A percentile compares a stretch with the other conserved stretches of the same genome.
Conservation (phyloP, 495 filamentous ascomycete species). For the Articulospora tetracladia region DNA sequence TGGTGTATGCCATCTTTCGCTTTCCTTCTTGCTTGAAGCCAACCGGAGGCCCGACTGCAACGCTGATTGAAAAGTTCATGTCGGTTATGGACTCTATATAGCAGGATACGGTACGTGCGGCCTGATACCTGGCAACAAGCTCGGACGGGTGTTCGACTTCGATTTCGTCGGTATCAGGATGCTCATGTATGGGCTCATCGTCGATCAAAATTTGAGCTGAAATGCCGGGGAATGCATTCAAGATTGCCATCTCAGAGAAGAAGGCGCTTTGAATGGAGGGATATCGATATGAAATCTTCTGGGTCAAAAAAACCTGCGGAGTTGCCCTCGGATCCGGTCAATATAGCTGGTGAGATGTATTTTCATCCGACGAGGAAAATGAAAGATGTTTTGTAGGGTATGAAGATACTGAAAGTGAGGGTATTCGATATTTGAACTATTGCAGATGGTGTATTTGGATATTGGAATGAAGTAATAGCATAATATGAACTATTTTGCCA, state of each 20-base stretch:
- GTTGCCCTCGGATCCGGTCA: no score
- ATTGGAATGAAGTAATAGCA: no score
- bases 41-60: not conserved
- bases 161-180: not conserved
- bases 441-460: no score
- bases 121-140: not conserved
- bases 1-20: conserved; percentile 5
- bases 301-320: not conserved
- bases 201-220: not conserved
- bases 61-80: not conserved
- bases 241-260: conserved; percentile 2
- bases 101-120: not conserved
- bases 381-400: no score
- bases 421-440: no score
- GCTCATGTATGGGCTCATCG: not conserved
- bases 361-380: no score
- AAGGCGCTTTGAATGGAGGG: not conserved
- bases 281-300: not conserved
- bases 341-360: no score
- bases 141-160: not conserved
- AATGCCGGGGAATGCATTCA: not conserved
- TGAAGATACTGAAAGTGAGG: no score
- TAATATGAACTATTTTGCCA: no score
- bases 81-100: not conserved
- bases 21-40: not conserved